Evolutionary conservation across 805 yeast species (phyloP).

Genomic region (Barnettozyma pratensis): DNA sequence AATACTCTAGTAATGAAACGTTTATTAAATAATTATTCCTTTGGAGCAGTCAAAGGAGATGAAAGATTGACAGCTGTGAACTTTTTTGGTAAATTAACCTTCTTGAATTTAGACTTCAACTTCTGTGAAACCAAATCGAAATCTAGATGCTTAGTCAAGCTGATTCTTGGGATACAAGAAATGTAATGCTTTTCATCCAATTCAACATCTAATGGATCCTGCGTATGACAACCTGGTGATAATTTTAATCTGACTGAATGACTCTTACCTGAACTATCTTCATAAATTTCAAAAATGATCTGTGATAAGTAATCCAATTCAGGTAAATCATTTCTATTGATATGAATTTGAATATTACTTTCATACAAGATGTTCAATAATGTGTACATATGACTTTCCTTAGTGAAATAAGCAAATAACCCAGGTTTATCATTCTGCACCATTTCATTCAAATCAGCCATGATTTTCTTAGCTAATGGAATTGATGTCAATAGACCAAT

Average conservation of each 20-base stretch:
- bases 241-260: conserved; percentile 88
- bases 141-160: conserved; percentile 89
- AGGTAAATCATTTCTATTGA: conserved; percentile 91
- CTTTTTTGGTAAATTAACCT: conserved; percentile 88
- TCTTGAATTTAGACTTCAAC: conserved; percentile 70
- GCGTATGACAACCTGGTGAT: conserved; percentile 98
- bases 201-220: conserved; percentile 95
- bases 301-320: conserved; percentile 95
- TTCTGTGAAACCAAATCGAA: conserved; percentile 82
- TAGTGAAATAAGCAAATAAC: conserved; percentile 86
- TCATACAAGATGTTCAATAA: conserved; percentile 86
- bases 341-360: conserved; percentile 89
- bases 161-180: conserved; percentile 88
- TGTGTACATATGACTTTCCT: conserved; percentile 95
- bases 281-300: conserved; percentile 89
- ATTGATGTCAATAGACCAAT: conserved; percentile 91
- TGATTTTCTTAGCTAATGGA: conserved; percentile 86
- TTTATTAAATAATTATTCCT: neutral
- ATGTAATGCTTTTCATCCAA: conserved; percentile 94
- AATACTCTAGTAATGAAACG: neutral
- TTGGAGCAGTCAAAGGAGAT: conserved; percentile 43
- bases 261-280: conserved; percentile 70
- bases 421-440: conserved; percentile 77
- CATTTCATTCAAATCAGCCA: conserved; percentile 76
- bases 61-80: conserved; percentile 86